A percentile compares a stretch with the other conserved stretches of the same genome.
Evolutionary conservation across 495 filamentous ascomycete genomes (phyloP).

Genomic region (Penicillium manginii): DNA sequence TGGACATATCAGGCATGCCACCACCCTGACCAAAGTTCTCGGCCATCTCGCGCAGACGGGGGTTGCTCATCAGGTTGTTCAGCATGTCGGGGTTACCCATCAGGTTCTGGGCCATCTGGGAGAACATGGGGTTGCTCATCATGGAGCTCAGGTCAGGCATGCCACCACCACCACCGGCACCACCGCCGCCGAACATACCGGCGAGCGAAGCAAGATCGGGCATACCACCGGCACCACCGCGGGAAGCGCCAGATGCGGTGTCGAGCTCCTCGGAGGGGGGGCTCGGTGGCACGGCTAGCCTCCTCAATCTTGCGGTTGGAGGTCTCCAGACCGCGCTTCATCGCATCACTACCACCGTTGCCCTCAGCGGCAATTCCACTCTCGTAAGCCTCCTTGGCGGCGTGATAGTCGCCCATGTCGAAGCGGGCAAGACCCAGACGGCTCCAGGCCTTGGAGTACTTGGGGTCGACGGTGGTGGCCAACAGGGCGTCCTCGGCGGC

Average conservation of each 20-base stretch:
- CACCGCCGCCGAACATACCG: conserved; percentile 68
- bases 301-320: conserved; percentile 83
- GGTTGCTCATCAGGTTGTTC: conserved; percentile 90
- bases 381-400: conserved; percentile 91
- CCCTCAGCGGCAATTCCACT: conserved; percentile 94
- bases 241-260: conserved; percentile 47
- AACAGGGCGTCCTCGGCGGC: conserved; percentile 87
- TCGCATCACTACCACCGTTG: conserved; percentile 76
- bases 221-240: conserved; percentile 65
- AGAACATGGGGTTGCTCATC: conserved; percentile 98
- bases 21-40: conserved; percentile 60
- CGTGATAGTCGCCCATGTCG: conserved; percentile 85
- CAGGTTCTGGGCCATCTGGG: conserved; percentile 91
- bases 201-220: conserved; percentile 77
- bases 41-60: conserved; percentile 79
- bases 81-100: conserved; percentile 95
- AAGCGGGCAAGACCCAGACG: conserved; percentile 87
- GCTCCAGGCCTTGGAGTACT: conserved; percentile 96
- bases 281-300: conserved; percentile 50
- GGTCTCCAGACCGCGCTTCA: conserved; percentile 95
- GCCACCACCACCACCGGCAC: conserved; percentile 66
- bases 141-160: conserved; percentile 84
- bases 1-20: conserved; percentile 78
- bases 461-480: conserved; percentile 81
- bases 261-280: conserved; percentile 54